A percentile compares a stretch with the other conserved stretches of the same genome.
phyloP scores from a whole-genome alignment of 2,329 filamentous ascomycete genomes.

The Fusarium napiforme region DNA sequence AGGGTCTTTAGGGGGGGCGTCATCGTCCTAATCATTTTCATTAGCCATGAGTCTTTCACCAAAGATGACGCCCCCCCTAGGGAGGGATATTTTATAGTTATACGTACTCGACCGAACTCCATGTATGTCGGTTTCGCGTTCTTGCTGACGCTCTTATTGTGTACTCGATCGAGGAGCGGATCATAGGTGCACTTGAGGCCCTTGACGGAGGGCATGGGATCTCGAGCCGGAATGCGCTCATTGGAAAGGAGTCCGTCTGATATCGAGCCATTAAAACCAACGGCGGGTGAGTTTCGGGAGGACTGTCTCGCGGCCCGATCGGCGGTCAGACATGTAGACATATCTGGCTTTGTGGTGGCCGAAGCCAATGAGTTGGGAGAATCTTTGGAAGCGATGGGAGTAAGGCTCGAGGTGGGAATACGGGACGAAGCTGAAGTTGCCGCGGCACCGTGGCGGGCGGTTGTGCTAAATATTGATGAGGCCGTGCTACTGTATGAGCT shows the following conservation, averaged over 20 bases:
- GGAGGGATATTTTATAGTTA: constrained; percentile 54
- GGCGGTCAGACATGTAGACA: constrained; percentile 63
- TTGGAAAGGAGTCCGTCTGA: constrained; percentile 49
- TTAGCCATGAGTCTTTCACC: constrained; percentile 67
- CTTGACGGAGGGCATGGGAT: constrained; percentile 63
- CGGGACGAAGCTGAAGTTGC: constrained; percentile 53
- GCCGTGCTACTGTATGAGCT: constrained; percentile 77
- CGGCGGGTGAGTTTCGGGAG: constrained; percentile 44
- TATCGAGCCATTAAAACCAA: constrained; percentile 49
- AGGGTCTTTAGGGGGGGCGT: constrained; percentile 82
- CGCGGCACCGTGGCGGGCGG: constrained; percentile 55
- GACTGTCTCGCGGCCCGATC: constrained; percentile 47
- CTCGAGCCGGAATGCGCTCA: constrained; percentile 66
- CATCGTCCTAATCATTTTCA: constrained; percentile 76
- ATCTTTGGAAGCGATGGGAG: constrained; percentile 63
- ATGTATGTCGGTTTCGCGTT: constrained; percentile 69
- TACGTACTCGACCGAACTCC: constrained; percentile 75
- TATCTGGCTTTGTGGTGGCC: constrained; percentile 63
- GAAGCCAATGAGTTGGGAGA: constrained; percentile 63
- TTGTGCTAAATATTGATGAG: constrained; percentile 75
- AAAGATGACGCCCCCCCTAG: constrained; percentile 70
- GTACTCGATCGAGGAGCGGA: constrained; percentile 64
- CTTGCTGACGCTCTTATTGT: constrained; percentile 63
- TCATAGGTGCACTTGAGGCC: constrained; percentile 71
- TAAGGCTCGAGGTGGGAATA: constrained; percentile 57